These are phyloP conservation scores for Helichrysum umbraculigerum DNA, from an alignment of 129 eudicot genomes.

Conservation along the genomic window DNA sequence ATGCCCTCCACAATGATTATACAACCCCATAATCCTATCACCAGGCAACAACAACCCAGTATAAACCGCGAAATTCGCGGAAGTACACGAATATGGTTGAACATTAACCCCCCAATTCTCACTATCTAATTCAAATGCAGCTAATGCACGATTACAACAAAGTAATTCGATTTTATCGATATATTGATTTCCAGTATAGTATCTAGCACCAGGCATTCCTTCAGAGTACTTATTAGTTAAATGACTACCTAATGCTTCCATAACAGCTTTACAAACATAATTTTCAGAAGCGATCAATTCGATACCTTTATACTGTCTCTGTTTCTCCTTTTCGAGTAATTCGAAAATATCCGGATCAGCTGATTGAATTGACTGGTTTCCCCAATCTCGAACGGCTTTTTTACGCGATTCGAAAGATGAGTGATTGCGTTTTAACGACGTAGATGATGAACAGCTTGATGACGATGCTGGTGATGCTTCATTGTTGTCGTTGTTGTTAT, in stretches of 20 bases:
- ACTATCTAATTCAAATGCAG: slow-evolving; percentile 69
- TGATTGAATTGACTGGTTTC: slow-evolving; percentile 56
- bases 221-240: slow-evolving; percentile 90
- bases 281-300: slow-evolving; percentile 93
- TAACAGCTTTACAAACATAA: slow-evolving; percentile 82
- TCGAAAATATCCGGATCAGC: slow-evolving; percentile 79
- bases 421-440: neutral
- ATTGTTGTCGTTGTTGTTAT: slow-evolving; percentile 6
- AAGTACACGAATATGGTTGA: slow-evolving; percentile 90
- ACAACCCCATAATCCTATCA: slow-evolving; percentile 94
- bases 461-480: slow-evolving; percentile 14
- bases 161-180: slow-evolving; percentile 84
- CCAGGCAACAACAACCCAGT: slow-evolving; percentile 82
- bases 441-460: neutral
- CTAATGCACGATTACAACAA: slow-evolving; percentile 74
- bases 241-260: slow-evolving; percentile 92
- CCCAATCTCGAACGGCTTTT: slow-evolving; percentile 66
- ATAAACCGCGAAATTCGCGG: slow-evolving; percentile 92
- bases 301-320: slow-evolving; percentile 76
- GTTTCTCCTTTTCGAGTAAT: slow-evolving; percentile 82
- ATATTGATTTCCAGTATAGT: slow-evolving; percentile 84
- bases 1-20: slow-evolving; percentile 87
- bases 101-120: slow-evolving; percentile 96
- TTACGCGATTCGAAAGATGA: slow-evolving; percentile 55
- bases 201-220: slow-evolving; percentile 89